Evolutionary conservation across 2,329 filamentous ascomycete genomes (phyloP), one percentile per base, ranked within the genome.

Genomic region (Fragosphaeria purpurea): DNA sequence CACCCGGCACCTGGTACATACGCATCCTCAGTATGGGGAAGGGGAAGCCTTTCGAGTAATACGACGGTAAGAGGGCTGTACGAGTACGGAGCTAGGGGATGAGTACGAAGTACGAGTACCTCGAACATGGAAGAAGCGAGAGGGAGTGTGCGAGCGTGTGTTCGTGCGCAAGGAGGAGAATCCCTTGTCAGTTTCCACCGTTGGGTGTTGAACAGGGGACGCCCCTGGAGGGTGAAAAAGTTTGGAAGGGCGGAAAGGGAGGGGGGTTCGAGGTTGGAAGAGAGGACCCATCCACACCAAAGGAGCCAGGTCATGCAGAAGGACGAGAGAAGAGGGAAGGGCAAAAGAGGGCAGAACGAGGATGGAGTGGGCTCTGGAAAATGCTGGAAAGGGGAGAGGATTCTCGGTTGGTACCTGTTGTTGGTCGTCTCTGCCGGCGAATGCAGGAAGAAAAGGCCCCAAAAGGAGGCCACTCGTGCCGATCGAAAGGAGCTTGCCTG

Each of bases 291-390:
- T 37, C 35, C 35, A 37, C 35, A 2, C 7, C 11, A 22, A 7
- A 33, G 47, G 47, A 41, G 47, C 47, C 47, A 49, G 50, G 47
- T 37, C 50, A 53, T 50, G 44, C 44, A 50, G 47, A 34, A 48
- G 37, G 13, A 41, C 35, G 51, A 46, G 22, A 38, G 32, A 35
- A 46, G 32, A 50, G 47, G 41, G 30, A 31, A 8, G 38, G 7
- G 22, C 5, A 8, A 22, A 22, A 43, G 4, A 30, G 30, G 41
- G 30, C 22, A 30, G 12, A 43, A 33, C 3, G 41, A 43, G 30
- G 30, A 43, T 37, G 35, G 35, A 2, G 35, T 37, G 35, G 11
- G 11, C 35, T 37, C 35, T 37, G 35, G 35, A 37, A 44, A 34
- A 33, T 9, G 11, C 30, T 33, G 33, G 42, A 32, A 43, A 9